These are phyloP conservation scores for Leptomonas pyrrhocoris DNA, from an alignment of 208 protist species.

Conservation along the genomic window DNA sequence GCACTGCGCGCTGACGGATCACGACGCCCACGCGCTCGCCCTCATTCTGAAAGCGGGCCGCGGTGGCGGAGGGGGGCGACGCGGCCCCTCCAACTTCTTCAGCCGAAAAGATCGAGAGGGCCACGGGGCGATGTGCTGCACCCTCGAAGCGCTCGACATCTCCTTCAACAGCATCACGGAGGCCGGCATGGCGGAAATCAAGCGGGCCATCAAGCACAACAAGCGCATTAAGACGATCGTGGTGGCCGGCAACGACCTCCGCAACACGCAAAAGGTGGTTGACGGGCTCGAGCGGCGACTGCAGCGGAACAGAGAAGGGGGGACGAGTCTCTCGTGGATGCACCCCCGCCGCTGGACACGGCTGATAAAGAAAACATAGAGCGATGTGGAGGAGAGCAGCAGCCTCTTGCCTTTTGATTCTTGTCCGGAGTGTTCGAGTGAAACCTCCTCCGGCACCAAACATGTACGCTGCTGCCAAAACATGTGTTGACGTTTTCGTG, in stretches of 20 bases:
- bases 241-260: constrained; percentile 40
- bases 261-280: constrained; percentile 20
- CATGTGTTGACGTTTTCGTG: too few species aligned
- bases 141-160: constrained; percentile 42
- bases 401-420: not conserved
- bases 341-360: constrained; percentile 10
- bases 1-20: constrained; percentile 53
- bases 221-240: constrained; percentile 28
- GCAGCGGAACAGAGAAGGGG: constrained; percentile 34
- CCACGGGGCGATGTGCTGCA: constrained; percentile 11
- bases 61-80: not conserved
- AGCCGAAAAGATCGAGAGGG: not conserved
- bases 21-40: constrained; percentile 60
- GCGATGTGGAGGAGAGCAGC: not conserved
- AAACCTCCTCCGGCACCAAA: too few species aligned
- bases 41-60: constrained; percentile 34
- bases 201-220: constrained; percentile 59
- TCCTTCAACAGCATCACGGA: constrained; percentile 56
- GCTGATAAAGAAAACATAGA: not conserved
- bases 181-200: constrained; percentile 43
- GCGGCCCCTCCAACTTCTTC: constrained; percentile 9
- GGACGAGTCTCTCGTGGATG: constrained; percentile 5
- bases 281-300: constrained; percentile 40
- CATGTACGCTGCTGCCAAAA: not conserved
- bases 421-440: not conserved